phyloP scores from a whole-genome alignment of 495 filamentous ascomycete genomes.

The Aspergillus nidulans region DNA sequence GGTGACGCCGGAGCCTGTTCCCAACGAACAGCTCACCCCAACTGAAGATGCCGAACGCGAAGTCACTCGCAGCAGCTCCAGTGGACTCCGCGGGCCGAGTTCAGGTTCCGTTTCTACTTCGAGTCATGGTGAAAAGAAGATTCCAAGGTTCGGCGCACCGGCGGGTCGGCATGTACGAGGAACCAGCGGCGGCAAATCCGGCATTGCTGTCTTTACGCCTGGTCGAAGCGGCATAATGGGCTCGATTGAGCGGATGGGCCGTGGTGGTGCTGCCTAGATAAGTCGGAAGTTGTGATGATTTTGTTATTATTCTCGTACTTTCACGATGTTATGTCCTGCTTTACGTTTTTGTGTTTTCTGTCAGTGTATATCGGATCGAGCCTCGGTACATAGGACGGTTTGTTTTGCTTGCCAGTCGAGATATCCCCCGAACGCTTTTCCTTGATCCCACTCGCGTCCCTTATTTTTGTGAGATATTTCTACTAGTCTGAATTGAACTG shows the following conservation, averaged over 20 bases:
- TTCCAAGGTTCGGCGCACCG: constrained; percentile 29
- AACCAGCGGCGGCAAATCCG: constrained; percentile 39
- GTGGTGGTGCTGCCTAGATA: constrained; percentile 22
- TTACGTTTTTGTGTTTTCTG: not conserved
- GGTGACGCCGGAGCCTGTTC: constrained; percentile 7
- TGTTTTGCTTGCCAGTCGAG: not conserved
- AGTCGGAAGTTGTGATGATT: not conserved
- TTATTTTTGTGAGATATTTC: not conserved
- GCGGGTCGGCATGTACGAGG: constrained; percentile 29
- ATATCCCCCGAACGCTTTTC: not conserved
- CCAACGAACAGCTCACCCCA: constrained; percentile 11
- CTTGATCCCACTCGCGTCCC: too few species aligned
- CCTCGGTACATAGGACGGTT: not conserved
- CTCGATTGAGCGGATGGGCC: constrained; percentile 67
- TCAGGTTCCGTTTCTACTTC: constrained; percentile 13
- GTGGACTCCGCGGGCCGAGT: constrained; percentile 34
- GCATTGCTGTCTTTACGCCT: constrained; percentile 41
- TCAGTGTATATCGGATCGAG: not conserved
- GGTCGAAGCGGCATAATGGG: constrained; percentile 62
- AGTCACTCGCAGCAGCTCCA: constrained; percentile 24
- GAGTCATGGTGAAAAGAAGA: constrained; percentile 26
- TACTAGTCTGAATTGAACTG: not conserved
- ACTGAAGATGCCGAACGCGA: constrained; percentile 21
- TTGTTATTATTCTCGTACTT: not conserved
- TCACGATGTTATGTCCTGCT: not conserved